phyloP scores from a whole-genome alignment of 2,329 filamentous ascomycete genomes.

The Emmonsia crescens region DNA sequence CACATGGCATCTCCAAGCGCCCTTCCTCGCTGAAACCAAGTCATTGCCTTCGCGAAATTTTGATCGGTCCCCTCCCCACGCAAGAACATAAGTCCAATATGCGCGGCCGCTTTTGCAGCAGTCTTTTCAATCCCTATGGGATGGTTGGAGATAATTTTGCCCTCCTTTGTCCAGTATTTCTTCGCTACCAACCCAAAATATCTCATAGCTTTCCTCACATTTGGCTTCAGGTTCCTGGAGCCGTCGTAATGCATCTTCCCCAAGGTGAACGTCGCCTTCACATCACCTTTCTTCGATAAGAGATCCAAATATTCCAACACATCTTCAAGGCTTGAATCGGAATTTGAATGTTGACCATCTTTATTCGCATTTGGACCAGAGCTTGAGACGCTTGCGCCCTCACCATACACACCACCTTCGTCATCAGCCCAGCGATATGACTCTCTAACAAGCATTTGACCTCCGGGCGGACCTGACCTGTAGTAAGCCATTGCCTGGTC shows the following conservation, averaged over 20 bases:
- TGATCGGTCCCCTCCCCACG: slow-evolving; percentile 76
- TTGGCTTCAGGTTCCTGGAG: slow-evolving; percentile 59
- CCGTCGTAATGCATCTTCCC: slow-evolving; percentile 85
- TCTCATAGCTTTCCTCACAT: slow-evolving; percentile 61
- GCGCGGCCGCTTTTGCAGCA: slow-evolving; percentile 74
- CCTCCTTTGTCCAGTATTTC: slow-evolving; percentile 71
- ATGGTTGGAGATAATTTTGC: slow-evolving; percentile 59
- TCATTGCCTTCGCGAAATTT: slow-evolving; percentile 62
- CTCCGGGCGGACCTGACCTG: slow-evolving; percentile 80
- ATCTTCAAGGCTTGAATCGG: slow-evolving; percentile 81
- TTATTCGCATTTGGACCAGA: slow-evolving; percentile 72
- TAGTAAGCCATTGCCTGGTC: slow-evolving; percentile 87
- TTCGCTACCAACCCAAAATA: slow-evolving; percentile 74
- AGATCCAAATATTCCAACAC: slow-evolving; percentile 89
- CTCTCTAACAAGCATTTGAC: slow-evolving; percentile 64
- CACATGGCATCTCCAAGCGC: slow-evolving; percentile 68
- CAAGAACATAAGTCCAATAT: slow-evolving; percentile 79
- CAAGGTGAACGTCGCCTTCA: slow-evolving; percentile 75
- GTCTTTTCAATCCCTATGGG: slow-evolving; percentile 63
- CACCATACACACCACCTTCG: slow-evolving; percentile 82
- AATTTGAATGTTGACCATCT: slow-evolving; percentile 62
- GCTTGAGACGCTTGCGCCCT: slow-evolving; percentile 83
- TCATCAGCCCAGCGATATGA: slow-evolving; percentile 83
- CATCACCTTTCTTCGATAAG: slow-evolving; percentile 79
- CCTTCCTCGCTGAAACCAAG: slow-evolving; percentile 76